A percentile compares a stretch with the other conserved stretches of the same genome.
phyloP scores from a whole-genome alignment of 768 basidiomycete species.

The Lactarius akahatsu region DNA sequence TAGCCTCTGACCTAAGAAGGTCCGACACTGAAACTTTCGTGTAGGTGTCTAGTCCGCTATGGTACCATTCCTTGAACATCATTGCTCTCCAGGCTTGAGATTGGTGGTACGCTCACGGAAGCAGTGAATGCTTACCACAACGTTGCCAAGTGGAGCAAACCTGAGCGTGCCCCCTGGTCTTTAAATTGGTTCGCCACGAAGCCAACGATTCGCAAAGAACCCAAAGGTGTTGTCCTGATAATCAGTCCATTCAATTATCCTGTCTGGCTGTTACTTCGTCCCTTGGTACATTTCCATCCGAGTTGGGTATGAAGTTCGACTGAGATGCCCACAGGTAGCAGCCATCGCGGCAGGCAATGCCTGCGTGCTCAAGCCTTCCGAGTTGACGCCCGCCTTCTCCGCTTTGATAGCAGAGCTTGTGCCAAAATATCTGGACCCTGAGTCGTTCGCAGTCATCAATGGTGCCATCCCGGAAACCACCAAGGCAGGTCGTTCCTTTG shows the following conservation, averaged over 20 bases:
- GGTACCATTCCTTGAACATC: not conserved
- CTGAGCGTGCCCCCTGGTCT: conserved; percentile 55
- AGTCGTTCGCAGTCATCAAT: conserved; percentile 37
- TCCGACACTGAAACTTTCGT: conserved; percentile 59
- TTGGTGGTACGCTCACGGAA: conserved; percentile 52
- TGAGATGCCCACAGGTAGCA: conserved; percentile 30
- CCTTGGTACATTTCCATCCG: conserved; percentile 46
- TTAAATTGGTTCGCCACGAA: conserved; percentile 58
- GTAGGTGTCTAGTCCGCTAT: conserved; percentile 33
- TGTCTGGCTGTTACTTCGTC: conserved; percentile 54
- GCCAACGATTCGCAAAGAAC: conserved; percentile 67
- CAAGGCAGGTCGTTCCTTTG: conserved; percentile 26
- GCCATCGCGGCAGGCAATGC: conserved; percentile 43
- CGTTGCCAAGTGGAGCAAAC: conserved; percentile 74
- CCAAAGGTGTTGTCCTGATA: conserved; percentile 73
- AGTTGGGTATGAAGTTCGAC: not conserved
- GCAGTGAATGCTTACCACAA: conserved; percentile 53
- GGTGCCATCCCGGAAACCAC: conserved; percentile 38
- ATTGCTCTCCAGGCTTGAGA: conserved; percentile 53
- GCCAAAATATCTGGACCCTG: conserved; percentile 39
- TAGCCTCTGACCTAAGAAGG: conserved; percentile 63
- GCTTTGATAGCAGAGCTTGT: conserved; percentile 34
- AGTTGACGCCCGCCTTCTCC: conserved; percentile 34
- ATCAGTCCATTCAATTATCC: conserved; percentile 80
- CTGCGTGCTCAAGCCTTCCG: conserved; percentile 40